Conservation (phyloP, 1,284 basidiomycete species). For the Ganoderma boninense region DNA sequence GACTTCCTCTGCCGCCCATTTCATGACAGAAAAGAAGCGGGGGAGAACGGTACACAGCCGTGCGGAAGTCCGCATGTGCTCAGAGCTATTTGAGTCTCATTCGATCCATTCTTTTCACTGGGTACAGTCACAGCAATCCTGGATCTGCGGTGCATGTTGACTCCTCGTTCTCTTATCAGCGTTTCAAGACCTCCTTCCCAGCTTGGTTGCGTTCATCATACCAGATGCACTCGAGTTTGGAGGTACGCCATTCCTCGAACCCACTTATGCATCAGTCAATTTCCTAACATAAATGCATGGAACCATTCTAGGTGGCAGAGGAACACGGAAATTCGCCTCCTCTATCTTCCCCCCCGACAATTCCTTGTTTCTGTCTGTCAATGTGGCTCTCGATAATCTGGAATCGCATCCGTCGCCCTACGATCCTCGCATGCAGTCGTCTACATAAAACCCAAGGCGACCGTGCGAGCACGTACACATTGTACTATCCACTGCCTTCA, state of each 20-base stretch:
- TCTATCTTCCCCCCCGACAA: neutral
- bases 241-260: neutral
- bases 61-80: too few species aligned
- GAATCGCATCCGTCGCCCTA: neutral
- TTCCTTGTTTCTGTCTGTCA: neutral
- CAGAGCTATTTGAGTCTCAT: neutral
- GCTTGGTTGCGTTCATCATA: neutral
- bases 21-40: too few species aligned
- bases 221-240: neutral
- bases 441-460: neutral
- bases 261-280: neutral
- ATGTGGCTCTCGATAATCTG: neutral
- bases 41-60: too few species aligned
- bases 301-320: neutral
- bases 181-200: neutral
- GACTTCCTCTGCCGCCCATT: too few species aligned
- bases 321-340: neutral
- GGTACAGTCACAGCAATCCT: neutral
- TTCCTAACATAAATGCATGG: neutral
- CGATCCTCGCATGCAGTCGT: neutral
- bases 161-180: neutral
- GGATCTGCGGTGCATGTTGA: neutral
- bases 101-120: neutral
- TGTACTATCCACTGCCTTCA: neutral
- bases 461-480: neutral